Conservation (phyloP, 345 rosid genomes). For the Populus davidiana region DNA sequence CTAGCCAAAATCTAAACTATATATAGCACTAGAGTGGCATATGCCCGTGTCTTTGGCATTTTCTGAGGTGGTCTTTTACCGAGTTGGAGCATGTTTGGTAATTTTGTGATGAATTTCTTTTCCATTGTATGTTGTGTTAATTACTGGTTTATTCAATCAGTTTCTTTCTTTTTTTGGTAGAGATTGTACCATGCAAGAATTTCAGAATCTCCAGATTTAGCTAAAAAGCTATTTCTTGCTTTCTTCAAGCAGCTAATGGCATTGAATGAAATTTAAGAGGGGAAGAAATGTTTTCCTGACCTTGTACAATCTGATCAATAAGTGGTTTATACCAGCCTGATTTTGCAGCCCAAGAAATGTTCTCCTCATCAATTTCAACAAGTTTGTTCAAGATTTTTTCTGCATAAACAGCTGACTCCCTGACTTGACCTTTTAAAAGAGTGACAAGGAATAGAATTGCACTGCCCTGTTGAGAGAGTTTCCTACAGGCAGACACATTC, state of each 20-base stretch:
- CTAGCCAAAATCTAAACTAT: neutral
- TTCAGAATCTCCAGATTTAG: neutral
- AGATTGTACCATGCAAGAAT: neutral
- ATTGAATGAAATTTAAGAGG: constrained; percentile 1
- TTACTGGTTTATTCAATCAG: too few relatives aligned
- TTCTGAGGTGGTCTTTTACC: neutral
- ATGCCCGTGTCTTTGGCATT: neutral
- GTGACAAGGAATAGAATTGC: constrained; percentile 58
- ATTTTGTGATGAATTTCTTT: neutral
- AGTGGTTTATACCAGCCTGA: constrained; percentile 71
- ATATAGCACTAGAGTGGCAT: neutral
- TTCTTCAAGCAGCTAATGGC: neutral
- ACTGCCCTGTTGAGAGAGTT: constrained; percentile 50
- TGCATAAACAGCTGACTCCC: constrained; percentile 49
- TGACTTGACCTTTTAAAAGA: constrained; percentile 47
- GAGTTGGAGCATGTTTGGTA: neutral
- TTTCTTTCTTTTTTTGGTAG: too few relatives aligned
- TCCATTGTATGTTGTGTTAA: too few relatives aligned
- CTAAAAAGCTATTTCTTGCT: neutral
- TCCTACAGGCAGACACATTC: constrained; percentile 47
- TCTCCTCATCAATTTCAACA: constrained; percentile 55
- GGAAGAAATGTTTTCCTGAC: constrained; percentile 26
- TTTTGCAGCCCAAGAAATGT: constrained; percentile 48
- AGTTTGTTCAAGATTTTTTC: constrained; percentile 49
- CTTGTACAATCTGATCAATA: constrained; percentile 48